phyloP scores from a whole-genome alignment of 106 monocot genomes.

The Dendrobium chrysotoxum region DNA sequence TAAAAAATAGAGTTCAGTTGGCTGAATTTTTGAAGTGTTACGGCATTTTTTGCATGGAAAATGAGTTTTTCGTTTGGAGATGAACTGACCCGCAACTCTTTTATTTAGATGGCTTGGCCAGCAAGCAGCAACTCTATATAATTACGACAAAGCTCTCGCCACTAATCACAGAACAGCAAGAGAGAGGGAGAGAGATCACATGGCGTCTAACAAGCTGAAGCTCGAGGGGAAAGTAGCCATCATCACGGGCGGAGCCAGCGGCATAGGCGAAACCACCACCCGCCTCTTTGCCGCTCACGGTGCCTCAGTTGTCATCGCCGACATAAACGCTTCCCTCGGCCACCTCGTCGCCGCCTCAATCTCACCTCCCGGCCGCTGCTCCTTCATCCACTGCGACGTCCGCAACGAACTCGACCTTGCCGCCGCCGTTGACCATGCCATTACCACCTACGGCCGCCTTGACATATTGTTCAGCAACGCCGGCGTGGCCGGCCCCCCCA shows the following conservation, averaged over 20 bases:
- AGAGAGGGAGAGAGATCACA: too few species aligned
- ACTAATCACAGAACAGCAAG: too few species aligned
- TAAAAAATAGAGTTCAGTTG: too few species aligned
- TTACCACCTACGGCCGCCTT: constrained; percentile 18
- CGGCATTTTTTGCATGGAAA: too few species aligned
- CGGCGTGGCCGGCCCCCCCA: neutral
- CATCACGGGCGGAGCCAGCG: constrained; percentile 58
- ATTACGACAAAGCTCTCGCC: too few species aligned
- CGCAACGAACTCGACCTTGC: constrained; percentile 19
- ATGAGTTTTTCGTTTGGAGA: too few species aligned
- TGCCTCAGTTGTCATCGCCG: constrained; percentile 34
- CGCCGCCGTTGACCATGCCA: constrained; percentile 6
- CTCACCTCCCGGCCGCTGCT: constrained; percentile 2
- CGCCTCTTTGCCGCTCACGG: constrained; percentile 35
- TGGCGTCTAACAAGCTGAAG: constrained; percentile 9
- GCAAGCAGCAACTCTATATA: too few species aligned
- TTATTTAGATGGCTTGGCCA: too few species aligned
- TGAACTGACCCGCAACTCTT: too few species aligned
- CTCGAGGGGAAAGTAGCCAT: constrained; percentile 62
- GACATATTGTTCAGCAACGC: constrained; percentile 42
- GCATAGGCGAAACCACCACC: constrained; percentile 48
- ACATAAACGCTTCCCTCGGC: constrained; percentile 45
- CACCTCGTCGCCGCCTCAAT: constrained; percentile 7
- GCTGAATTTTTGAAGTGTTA: too few species aligned
- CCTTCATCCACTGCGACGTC: constrained; percentile 33